A percentile compares a stretch with the other conserved stretches of the same genome.
Conservation (phyloP, 1,284 basidiomycete genomes). For the Ustilago crameri region DNA sequence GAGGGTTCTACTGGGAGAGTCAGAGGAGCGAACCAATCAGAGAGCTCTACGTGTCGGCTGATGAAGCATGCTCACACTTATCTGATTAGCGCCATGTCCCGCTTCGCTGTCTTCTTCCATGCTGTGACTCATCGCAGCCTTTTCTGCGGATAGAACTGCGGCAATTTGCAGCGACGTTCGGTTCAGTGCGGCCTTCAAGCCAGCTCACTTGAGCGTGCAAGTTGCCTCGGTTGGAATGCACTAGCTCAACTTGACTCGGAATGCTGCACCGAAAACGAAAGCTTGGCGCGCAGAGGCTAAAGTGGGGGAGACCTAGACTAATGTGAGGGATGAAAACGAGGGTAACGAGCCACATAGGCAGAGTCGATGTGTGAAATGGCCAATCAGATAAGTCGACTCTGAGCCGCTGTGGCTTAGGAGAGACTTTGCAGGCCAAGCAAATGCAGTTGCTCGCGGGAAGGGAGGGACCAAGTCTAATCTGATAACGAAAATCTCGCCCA, state of each 20-base stretch:
- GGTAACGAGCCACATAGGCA: background rate
- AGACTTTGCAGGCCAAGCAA: too few relatives aligned
- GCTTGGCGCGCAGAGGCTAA: background rate
- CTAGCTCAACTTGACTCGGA: too few relatives aligned
- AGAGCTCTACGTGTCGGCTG: background rate
- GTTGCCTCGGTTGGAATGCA: too few relatives aligned
- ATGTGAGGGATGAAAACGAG: background rate
- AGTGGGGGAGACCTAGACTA: background rate
- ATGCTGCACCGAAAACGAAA: too few relatives aligned
- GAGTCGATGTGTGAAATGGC: background rate
- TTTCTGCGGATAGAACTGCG: constrained; percentile 4
- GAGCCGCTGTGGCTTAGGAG: background rate
- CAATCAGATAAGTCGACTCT: constrained; percentile 21
- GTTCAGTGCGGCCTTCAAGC: too few relatives aligned
- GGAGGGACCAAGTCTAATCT: constrained; percentile 9
- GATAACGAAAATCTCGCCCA: constrained; percentile 19
- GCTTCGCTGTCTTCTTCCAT: background rate
- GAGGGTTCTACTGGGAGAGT: too few relatives aligned
- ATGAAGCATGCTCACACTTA: constrained; percentile 8
- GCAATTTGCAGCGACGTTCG: constrained; percentile 5
- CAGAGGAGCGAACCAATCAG: background rate
- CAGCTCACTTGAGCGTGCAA: too few relatives aligned
- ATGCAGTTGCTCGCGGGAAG: background rate
- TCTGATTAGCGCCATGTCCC: constrained; percentile 23
- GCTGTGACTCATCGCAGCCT: constrained; percentile 15